Evolutionary conservation across 2,329 filamentous ascomycete genomes (phyloP), one percentile per base, ranked within the genome.

Genomic region (Lachnellula suecica): DNA sequence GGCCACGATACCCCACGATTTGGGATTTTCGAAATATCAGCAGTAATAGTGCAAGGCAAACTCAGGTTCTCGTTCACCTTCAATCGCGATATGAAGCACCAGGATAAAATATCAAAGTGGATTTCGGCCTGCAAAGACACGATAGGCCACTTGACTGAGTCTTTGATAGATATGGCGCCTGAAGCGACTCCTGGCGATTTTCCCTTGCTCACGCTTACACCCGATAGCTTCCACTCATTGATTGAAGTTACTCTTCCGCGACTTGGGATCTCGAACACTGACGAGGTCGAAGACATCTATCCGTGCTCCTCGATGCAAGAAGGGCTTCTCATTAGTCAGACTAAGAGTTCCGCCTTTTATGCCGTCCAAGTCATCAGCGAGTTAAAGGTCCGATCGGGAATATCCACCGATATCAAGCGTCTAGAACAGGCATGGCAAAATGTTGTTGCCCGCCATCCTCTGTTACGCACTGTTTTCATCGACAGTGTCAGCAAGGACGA

Each of bases 51-150:
- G 8, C 49, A 58, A 27, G 53, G 49, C 9, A 40, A 54, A 27
- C 25, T 59, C 9, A 46, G 50, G 11, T 55, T 62, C 38, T 52
- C 52, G 2, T 62, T 62, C 38, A 55, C 53, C 3, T 61, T 52
- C 45, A 54, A 55, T 17, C 41, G 48, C 10, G 15, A 51, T 5
- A 61, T 58, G 22, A 47, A 47, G 9, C 57, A 58, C 15, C 52
- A 56, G 38, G 54, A 54, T 7, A 44, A 41, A 11, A 54, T 61
- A 9, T 10, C 22, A 5, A 37, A 44, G 11, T 63, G 59, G 59
- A 51, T 57, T 10, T 25, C 31, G 4, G 44, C 34, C 24, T 40
- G 40, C 22, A 11, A 45, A 37, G 19, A 31, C 15, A 34, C 54
- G 63, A 70, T 17, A 10, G 31, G 13, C 11, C 24, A 4, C 5